Percentiles rank a stretch among this genome's conserved stretches.
These are phyloP conservation scores for Ustilago tritici DNA, from an alignment of 1,284 basidiomycete genomes.

Conservation along the genomic window DNA sequence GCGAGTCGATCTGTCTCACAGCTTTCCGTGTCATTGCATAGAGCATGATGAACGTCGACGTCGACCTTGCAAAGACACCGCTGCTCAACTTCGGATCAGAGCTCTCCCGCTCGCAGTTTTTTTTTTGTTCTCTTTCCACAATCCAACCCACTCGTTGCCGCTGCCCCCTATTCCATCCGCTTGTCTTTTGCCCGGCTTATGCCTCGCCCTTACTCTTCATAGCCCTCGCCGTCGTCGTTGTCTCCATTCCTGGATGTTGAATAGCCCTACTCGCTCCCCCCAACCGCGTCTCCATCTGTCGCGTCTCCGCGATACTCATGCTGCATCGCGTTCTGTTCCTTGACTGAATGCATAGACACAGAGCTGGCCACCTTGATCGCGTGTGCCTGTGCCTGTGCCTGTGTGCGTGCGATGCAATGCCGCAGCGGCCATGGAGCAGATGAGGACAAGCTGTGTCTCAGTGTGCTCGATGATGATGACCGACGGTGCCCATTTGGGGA, in stretches of 20 bases:
- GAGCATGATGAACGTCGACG: slow-evolving; percentile 15
- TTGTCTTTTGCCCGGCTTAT: slow-evolving; percentile 6
- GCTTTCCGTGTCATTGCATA: slow-evolving; percentile 8
- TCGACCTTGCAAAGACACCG: slow-evolving; percentile 30
- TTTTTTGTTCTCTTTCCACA: not conserved
- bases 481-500: slow-evolving; percentile 9
- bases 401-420: not conserved
- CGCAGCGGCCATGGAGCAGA: not conserved
- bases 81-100: slow-evolving; percentile 20
- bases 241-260: slow-evolving; percentile 18
- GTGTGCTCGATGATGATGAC: slow-evolving; percentile 4
- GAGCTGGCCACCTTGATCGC: not conserved
- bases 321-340: not conserved
- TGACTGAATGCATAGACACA: slow-evolving; percentile 1
- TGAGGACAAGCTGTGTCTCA: not conserved
- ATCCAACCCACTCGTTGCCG: not conserved
- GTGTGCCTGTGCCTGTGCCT: not conserved
- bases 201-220: not conserved
- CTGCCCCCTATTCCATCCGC: not conserved
- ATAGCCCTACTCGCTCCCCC: not conserved
- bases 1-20: slow-evolving; percentile 1
- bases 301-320: not conserved
- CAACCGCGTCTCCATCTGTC: not conserved
- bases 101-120: slow-evolving; percentile 27
- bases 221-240: slow-evolving; percentile 1